Base-by-base conservation (phyloP, 2,329 filamentous ascomycete genomes). In the Pseudopithomyces maydicus region DNA sequence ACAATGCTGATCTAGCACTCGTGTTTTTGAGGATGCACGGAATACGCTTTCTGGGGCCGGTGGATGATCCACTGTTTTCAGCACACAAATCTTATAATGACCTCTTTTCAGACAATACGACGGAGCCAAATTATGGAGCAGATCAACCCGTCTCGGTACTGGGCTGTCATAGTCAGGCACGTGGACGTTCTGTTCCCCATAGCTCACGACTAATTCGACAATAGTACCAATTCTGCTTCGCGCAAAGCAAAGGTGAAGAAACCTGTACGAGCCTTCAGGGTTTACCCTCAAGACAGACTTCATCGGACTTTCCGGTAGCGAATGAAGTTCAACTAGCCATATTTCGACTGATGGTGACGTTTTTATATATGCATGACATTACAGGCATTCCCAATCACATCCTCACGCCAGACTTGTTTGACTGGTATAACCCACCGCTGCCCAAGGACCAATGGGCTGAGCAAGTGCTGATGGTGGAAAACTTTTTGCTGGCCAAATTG, bases 211-310 rank as follows among this genome's bases (percentile, higher is more conserved):
- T 39, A 22, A 47, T 38, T 41, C 11, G 17, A 23, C 3, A 10
- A 29, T 26, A 62, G 55, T 58, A 57, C 43, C 55, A 62, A 32
- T 56, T 47, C 35, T 60, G 60, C 36, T 23, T 50, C n/a, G 33
- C 51, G 2, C 46, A 33, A 6, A n/a, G 19, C 2, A 14, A 4
- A 6, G 14, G 10, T 1, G 12, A 43, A 10, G 14, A 38, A 1
- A 52, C 36, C 14, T 62, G 60, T 42, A 58, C 55, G 2, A 22
- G 22, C 6, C 48, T 62, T 11, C 56, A 50, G 6, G 52, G 29
- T 1, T 32, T 38, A n/a, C 22, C 52, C 7, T 39, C 45, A 11
- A 15, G 11, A 22, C 26, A 19, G 2, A 22, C 43, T 29, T 29
- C 26, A 4, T 20, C 44, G 3, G 32, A 22, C 22, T 47, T 47